These are phyloP conservation scores for Lactifluus piperatus DNA, from an alignment of 768 basidiomycete genomes.

Conservation along the genomic window DNA sequence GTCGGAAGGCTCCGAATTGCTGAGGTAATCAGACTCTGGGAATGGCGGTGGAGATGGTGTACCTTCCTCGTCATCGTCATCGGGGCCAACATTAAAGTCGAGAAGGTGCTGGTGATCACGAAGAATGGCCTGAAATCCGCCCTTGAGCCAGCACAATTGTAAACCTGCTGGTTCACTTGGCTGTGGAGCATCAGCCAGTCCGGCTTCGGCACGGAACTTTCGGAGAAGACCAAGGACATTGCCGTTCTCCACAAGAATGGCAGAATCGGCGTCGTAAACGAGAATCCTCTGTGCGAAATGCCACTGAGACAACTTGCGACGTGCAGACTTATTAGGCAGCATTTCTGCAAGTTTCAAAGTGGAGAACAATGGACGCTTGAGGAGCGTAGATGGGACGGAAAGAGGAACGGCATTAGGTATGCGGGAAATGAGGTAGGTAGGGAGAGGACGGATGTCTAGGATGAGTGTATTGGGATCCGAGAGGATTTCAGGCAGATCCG, in stretches of 20 bases:
- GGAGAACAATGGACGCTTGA: slow-evolving; percentile 84
- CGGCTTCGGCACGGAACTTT: slow-evolving; percentile 61
- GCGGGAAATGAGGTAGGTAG: slow-evolving; percentile 57
- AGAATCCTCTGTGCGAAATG: slow-evolving; percentile 52
- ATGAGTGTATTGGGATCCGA: slow-evolving; percentile 43
- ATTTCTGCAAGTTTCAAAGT: slow-evolving; percentile 69
- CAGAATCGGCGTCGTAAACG: slow-evolving; percentile 80
- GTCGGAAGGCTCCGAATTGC: background rate
- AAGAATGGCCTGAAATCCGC: slow-evolving; percentile 73
- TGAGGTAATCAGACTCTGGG: background rate
- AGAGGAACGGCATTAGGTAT: slow-evolving; percentile 68
- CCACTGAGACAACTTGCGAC: slow-evolving; percentile 55
- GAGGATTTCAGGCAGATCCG: slow-evolving; percentile 27
- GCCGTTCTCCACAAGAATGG: slow-evolving; percentile 46
- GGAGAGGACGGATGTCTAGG: slow-evolving; percentile 84
- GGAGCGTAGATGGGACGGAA: slow-evolving; percentile 87
- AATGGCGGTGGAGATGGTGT: slow-evolving; percentile 19
- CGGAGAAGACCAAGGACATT: slow-evolving; percentile 67
- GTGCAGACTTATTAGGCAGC: slow-evolving; percentile 56
- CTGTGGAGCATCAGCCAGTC: slow-evolving; percentile 19
- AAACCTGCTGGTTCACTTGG: slow-evolving; percentile 23
- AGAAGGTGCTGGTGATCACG: slow-evolving; percentile 43
- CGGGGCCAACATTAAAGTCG: slow-evolving; percentile 36
- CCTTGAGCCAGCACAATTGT: slow-evolving; percentile 68
- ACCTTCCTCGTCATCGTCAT: slow-evolving; percentile 37